phyloP scores from a whole-genome alignment of 2,329 filamentous ascomycete genomes.

The Penicillium sp. region DNA sequence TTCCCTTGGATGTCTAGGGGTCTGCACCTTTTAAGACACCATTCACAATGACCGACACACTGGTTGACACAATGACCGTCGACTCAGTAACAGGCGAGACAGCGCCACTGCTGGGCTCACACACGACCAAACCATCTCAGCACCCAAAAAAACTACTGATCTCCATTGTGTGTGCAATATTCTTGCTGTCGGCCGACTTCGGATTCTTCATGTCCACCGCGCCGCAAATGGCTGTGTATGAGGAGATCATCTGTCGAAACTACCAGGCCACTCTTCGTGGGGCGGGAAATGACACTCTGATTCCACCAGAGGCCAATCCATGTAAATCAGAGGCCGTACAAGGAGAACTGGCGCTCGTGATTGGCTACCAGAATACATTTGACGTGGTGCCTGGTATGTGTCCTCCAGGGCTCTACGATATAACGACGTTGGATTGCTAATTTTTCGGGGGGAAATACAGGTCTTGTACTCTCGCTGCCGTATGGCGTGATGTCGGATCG shows the following conservation, averaged over 20 bases:
- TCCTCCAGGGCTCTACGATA: neutral
- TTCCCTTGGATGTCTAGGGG: neutral
- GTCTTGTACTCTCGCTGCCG: constrained; percentile 29
- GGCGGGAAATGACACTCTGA: neutral
- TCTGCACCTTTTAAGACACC: neutral
- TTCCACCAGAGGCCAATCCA: constrained; percentile 3
- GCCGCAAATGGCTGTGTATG: constrained; percentile 28
- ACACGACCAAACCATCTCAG: neutral
- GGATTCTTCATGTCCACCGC: constrained; percentile 22
- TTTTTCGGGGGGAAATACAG: constrained; percentile 6
- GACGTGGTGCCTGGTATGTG: constrained; percentile 23
- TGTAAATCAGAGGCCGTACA: constrained; percentile 35
- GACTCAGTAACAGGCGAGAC: constrained; percentile 6
- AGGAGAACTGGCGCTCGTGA: constrained; percentile 30
- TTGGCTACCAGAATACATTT: constrained; percentile 30
- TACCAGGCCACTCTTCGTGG: constrained; percentile 14
- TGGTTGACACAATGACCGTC: neutral
- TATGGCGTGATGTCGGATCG: constrained; percentile 32
- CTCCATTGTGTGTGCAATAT: constrained; percentile 13
- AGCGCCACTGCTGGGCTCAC: constrained; percentile 9
- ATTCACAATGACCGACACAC: neutral
- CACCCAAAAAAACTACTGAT: constrained; percentile 19
- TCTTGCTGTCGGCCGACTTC: constrained; percentile 23
- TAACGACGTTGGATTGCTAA: neutral
- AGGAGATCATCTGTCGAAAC: constrained; percentile 29